Conservation (phyloP, 257 asterid genomes). For the Vinca minor region DNA sequence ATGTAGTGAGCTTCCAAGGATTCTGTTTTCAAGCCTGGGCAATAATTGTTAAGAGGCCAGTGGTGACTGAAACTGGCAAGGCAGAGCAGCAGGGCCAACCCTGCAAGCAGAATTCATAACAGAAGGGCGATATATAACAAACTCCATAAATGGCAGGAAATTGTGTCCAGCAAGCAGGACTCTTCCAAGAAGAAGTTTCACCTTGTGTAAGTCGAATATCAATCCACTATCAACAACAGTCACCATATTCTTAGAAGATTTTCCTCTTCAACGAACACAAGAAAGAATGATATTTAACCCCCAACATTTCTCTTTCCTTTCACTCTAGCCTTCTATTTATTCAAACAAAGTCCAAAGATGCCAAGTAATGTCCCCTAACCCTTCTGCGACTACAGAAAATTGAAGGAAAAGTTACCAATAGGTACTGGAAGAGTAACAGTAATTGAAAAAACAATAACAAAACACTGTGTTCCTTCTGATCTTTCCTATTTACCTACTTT, state of each 20-base stretch:
- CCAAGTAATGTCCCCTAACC: neutral
- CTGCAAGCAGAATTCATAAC: neutral
- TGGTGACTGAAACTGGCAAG: neutral
- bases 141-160: neutral
- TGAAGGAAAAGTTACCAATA: neutral
- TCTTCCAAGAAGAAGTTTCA: neutral
- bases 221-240: neutral
- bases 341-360: neutral
- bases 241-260: neutral
- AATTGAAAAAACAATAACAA: neutral
- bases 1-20: neutral
- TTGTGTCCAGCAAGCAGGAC: neutral
- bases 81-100: neutral
- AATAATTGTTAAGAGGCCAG: neutral
- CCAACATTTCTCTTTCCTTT: neutral
- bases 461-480: no score
- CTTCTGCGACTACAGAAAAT: neutral
- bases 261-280: neutral
- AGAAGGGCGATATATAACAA: neutral
- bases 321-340: neutral
- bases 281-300: neutral
- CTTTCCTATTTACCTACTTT: neutral
- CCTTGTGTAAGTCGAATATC: neutral
- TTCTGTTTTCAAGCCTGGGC: neutral
- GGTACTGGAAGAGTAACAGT: neutral